Evolutionary conservation across 2,329 filamentous ascomycete genomes (phyloP).

Genomic region (Hymenoscyphus occultus): DNA sequence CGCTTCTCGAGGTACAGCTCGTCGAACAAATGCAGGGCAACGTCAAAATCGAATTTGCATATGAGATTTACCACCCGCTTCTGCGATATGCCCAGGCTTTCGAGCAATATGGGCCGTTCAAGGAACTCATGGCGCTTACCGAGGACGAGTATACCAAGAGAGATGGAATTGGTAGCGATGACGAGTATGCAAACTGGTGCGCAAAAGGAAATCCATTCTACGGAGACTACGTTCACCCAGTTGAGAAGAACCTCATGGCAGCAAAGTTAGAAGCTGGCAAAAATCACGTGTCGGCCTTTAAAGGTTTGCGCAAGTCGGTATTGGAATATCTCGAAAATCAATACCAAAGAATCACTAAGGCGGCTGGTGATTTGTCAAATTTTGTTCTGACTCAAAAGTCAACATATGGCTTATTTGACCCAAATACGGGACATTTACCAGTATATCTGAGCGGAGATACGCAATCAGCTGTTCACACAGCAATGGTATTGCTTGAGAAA

Average conservation of each 20-base stretch:
- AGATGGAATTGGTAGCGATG: not conserved
- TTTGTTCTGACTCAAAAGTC: not conserved
- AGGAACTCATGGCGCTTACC: not conserved
- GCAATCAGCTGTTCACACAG: not conserved
- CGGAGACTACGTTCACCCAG: not conserved
- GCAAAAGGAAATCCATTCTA: not conserved
- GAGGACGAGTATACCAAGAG: not conserved
- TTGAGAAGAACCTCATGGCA: not conserved
- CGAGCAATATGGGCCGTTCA: not conserved
- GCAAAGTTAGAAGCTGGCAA: not conserved
- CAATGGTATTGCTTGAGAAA: constrained; percentile 7
- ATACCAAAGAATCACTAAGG: not conserved
- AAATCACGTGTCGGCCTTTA: not conserved
- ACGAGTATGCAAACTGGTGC: not conserved
- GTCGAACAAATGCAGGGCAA: not conserved
- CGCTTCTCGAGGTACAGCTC: not conserved
- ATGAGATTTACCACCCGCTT: constrained; percentile 6
- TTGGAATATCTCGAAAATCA: constrained; percentile 9
- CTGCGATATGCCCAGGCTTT: constrained; percentile 3
- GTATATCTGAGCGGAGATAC: not conserved
- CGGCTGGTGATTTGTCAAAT: not conserved
- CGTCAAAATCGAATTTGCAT: constrained; percentile 6
- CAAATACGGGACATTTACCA: not conserved
- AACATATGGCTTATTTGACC: not conserved
- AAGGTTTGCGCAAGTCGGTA: not conserved